Evolutionary conservation across 306 rosid species (phyloP), one percentile per base, ranked within the genome.

Genomic region (Fagus sylvatica): DNA sequence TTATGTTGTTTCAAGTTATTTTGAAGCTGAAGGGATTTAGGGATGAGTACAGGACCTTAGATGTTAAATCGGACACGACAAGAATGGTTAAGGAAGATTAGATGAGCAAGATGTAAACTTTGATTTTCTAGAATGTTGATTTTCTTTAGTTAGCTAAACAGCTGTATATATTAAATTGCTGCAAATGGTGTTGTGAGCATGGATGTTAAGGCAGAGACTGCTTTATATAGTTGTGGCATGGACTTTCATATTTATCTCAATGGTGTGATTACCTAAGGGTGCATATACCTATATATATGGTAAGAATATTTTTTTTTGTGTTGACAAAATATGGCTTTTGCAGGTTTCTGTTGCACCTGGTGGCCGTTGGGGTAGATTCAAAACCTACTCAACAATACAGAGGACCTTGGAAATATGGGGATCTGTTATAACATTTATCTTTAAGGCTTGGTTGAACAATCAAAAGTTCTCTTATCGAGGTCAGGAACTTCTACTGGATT

Each of bases 361-460:
- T 69, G 99, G 99, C 74, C 96, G 98, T 17, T 95, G 99, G 99
- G 90, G 87, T 80, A 88, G 98, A 81, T 95, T 95, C 79, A 95
- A 93, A 89, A 91, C 99, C 42, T 95, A 95, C 86, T 95, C 99
- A 8, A 95, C 95, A 19, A 91, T 95, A 41, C 99, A 95, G 87
- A 91, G 99, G 82, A 93, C 97, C 57, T 76, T 95, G 87, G 99
- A 95, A 82, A 95, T 95, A 80, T 95, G 99, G 99, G 99, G 99
- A 83, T 95, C 89, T 84, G 99, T 95, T 86, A n/a, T 95, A 49
- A 70, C 78, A 33, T 95, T 95, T 84, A 53, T 93, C 74, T 74
- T 91, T 46, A 95, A 87, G 86, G 87, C 97, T 80, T 95, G 99
- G 99, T 76, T 90, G 82, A 83, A 86, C 86, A 88, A 74, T 75